Percentiles rank a stretch among this genome's conserved stretches.
Conservation (phyloP, 148 eudicot species). For the Vaccinium darrowii region DNA sequence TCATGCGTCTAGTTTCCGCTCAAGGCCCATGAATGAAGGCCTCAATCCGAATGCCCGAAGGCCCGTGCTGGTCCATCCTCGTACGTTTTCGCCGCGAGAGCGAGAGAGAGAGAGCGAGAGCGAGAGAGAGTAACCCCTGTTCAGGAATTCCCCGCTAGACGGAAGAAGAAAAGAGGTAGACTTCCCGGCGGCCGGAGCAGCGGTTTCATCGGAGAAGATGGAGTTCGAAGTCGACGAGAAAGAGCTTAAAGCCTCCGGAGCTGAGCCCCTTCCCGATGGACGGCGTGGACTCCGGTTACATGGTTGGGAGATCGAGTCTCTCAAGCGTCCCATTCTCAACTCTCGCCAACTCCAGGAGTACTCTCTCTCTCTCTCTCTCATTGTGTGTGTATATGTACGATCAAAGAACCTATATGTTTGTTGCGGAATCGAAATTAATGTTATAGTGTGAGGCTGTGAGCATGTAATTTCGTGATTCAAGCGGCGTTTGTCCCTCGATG, state of each 20-base stretch:
- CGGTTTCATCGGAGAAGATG: conserved; percentile 37
- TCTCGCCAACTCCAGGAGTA: conserved; percentile 56
- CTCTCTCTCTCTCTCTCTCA: conserved; percentile 10
- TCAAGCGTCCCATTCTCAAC: conserved; percentile 66
- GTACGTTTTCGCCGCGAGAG: not conserved
- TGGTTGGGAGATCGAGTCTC: conserved; percentile 90
- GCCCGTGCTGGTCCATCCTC: not conserved
- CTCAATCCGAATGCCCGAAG: not conserved
- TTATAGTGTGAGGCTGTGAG: not conserved
- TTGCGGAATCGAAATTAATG: not conserved
- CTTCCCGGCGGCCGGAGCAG: not conserved
- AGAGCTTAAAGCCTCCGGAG: conserved; percentile 70
- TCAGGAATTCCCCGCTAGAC: not conserved
- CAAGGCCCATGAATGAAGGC: not conserved
- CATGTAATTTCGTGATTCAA: not conserved
- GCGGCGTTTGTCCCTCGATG: not conserved
- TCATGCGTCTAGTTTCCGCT: too few species aligned
- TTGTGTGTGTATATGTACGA: not conserved
- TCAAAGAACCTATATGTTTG: not conserved
- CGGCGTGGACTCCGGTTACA: conserved; percentile 61
- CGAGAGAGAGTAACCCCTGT: not conserved
- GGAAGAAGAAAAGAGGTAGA: not conserved
- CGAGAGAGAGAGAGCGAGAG: not conserved
- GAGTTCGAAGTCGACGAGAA: conserved; percentile 53
- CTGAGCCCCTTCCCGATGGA: conserved; percentile 58